Percentiles rank a stretch among this genome's conserved stretches.
These are phyloP conservation scores for Phylloporus scabripes DNA, from an alignment of 768 basidiomycete species.

Conservation along the genomic window DNA sequence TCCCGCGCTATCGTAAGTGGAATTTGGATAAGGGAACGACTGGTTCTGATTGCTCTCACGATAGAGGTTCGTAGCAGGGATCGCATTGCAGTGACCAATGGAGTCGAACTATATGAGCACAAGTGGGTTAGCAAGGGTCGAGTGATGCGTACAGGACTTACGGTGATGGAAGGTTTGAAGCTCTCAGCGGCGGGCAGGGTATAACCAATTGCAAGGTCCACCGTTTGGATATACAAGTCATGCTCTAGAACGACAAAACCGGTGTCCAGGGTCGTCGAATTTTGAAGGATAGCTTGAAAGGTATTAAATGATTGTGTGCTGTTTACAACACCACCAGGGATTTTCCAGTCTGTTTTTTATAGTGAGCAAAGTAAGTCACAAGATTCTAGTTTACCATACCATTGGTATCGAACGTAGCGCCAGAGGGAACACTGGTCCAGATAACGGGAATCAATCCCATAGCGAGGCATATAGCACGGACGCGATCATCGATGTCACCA, in stretches of 20 bases:
- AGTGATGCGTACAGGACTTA: slow-evolving; percentile 29
- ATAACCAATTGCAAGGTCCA: slow-evolving; percentile 87
- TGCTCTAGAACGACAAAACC: slow-evolving; percentile 90
- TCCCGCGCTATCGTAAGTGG: slow-evolving; percentile 14
- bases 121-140: background rate
- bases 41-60: slow-evolving; percentile 74
- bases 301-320: slow-evolving; percentile 61
- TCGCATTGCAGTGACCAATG: slow-evolving; percentile 71
- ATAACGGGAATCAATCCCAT: slow-evolving; percentile 92
- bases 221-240: slow-evolving; percentile 78
- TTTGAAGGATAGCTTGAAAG: slow-evolving; percentile 70
- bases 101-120: slow-evolving; percentile 48
- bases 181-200: slow-evolving; percentile 70
- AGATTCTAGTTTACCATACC: slow-evolving; percentile 35
- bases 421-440: slow-evolving; percentile 67
- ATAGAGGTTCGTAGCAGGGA: slow-evolving; percentile 66
- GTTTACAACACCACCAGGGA: slow-evolving; percentile 66
- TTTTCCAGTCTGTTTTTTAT: slow-evolving; percentile 66
- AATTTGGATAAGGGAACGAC: slow-evolving; percentile 53
- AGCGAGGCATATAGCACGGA: slow-evolving; percentile 81
- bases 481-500: slow-evolving; percentile 89
- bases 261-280: slow-evolving; percentile 54
- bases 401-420: slow-evolving; percentile 64
- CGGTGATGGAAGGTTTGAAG: slow-evolving; percentile 59
- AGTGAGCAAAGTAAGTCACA: slow-evolving; percentile 5